A percentile compares a stretch with the other conserved stretches of the same genome.
These are phyloP conservation scores for Fusarium sp. DNA, from an alignment of 2,329 filamentous ascomycete species.

Conservation along the genomic window DNA sequence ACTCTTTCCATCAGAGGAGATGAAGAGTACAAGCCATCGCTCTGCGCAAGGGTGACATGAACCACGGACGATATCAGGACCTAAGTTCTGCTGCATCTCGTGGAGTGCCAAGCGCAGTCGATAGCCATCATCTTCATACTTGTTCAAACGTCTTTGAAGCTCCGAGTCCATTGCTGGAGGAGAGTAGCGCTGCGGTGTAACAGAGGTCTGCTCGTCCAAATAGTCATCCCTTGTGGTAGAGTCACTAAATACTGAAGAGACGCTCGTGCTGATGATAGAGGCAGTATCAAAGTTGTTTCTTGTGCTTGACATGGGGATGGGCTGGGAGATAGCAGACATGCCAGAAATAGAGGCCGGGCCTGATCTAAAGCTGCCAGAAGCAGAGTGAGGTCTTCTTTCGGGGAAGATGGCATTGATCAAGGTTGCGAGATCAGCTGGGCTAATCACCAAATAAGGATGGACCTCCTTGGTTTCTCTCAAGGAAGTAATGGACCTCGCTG, in stretches of 20 bases:
- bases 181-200: constrained; percentile 66
- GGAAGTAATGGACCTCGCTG: constrained; percentile 78
- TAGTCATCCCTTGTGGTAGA: constrained; percentile 74
- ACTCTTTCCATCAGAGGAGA: constrained; percentile 77
- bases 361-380: constrained; percentile 71
- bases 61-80: constrained; percentile 72
- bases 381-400: constrained; percentile 73
- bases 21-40: constrained; percentile 84
- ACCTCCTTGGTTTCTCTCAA: constrained; percentile 81
- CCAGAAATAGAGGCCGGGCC: constrained; percentile 76
- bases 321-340: constrained; percentile 76
- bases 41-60: constrained; percentile 83
- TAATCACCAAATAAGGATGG: constrained; percentile 83
- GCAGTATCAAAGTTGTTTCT: constrained; percentile 72
- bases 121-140: constrained; percentile 73
- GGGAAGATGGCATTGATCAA: constrained; percentile 88
- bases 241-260: constrained; percentile 78
- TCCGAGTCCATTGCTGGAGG: constrained; percentile 62
- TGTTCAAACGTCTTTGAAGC: constrained; percentile 58
- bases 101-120: constrained; percentile 75
- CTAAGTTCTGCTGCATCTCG: constrained; percentile 76
- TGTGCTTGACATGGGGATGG: constrained; percentile 69
- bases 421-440: constrained; percentile 81
- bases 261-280: constrained; percentile 78
- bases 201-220: constrained; percentile 65